Evolutionary conservation across 148 eudicot species (phyloP).

Genomic region (Dianthus caryophyllus): DNA sequence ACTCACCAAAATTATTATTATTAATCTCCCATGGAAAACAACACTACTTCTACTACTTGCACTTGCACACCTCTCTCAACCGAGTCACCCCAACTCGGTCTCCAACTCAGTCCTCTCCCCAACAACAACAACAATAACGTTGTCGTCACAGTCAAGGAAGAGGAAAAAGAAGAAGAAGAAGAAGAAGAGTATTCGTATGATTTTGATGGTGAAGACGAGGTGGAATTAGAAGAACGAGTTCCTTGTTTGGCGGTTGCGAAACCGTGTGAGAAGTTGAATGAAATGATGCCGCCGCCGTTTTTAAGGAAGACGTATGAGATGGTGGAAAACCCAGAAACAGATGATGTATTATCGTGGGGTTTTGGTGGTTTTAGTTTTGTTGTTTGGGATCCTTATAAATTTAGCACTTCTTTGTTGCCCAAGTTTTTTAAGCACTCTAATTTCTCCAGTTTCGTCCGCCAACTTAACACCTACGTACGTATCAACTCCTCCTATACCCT

Average conservation of each 20-base stretch:
- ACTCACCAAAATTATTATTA: no score
- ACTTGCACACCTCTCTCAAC: no score
- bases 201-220: neutral
- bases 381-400: slow-evolving; percentile 57
- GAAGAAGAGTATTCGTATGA: slow-evolving; percentile 9
- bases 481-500: no score
- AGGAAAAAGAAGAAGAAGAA: neutral
- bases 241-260: slow-evolving; percentile 22
- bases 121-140: neutral
- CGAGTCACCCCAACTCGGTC: no score
- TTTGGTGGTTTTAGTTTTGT: slow-evolving; percentile 31
- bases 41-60: no score
- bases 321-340: slow-evolving; percentile 59
- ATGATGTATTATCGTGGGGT: slow-evolving; percentile 60
- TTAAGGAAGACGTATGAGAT: slow-evolving; percentile 64
- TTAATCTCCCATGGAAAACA: neutral
- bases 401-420: slow-evolving; percentile 46
- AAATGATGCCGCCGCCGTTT: slow-evolving; percentile 56
- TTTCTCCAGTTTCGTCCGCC: slow-evolving; percentile 79
- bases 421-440: slow-evolving; percentile 65
- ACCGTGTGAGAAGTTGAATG: slow-evolving; percentile 42
- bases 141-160: neutral
- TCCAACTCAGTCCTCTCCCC: no score
- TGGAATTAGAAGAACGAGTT: neutral
- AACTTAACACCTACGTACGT: slow-evolving; percentile 67